Percentiles rank a stretch among this genome's conserved stretches.
Conservation (phyloP, 2,329 filamentous ascomycete genomes). For the Aspergillus aculeatus region DNA sequence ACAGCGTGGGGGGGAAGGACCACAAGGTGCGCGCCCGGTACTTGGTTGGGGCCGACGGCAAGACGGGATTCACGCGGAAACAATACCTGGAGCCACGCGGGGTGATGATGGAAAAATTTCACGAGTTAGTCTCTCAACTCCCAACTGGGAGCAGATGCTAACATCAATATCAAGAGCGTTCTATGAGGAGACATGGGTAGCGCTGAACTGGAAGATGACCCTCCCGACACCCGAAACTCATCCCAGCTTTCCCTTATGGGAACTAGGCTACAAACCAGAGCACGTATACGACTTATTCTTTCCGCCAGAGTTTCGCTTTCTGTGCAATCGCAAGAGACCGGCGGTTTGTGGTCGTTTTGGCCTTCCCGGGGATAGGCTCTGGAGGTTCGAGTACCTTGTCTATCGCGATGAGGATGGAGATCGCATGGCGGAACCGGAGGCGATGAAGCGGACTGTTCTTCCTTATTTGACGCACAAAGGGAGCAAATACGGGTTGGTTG, state of each 20-base stretch:
- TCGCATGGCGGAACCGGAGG: slow-evolving; percentile 32
- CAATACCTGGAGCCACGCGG: slow-evolving; percentile 46
- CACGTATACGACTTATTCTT: slow-evolving; percentile 52
- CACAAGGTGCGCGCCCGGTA: slow-evolving; percentile 25
- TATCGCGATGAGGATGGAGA: slow-evolving; percentile 29
- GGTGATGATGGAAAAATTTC: slow-evolving; percentile 36
- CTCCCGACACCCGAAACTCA: slow-evolving; percentile 48
- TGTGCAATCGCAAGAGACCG: slow-evolving; percentile 43
- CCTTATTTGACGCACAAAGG: slow-evolving; percentile 30
- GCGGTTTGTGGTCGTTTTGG: slow-evolving; percentile 50
- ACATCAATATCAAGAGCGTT: slow-evolving; percentile 9
- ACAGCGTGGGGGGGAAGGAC: slow-evolving; percentile 17
- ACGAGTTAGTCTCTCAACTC: slow-evolving; percentile 11
- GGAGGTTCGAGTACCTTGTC: slow-evolving; percentile 38
- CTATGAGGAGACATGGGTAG: slow-evolving; percentile 46
- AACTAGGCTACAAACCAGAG: slow-evolving; percentile 46
- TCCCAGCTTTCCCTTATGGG: slow-evolving; percentile 51
- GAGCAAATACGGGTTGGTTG: slow-evolving; percentile 13
- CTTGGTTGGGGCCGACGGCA: slow-evolving; percentile 50
- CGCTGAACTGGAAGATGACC: slow-evolving; percentile 47
- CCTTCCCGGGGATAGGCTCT: slow-evolving; percentile 40
- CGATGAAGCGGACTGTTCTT: slow-evolving; percentile 25
- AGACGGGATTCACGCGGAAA: slow-evolving; percentile 49
- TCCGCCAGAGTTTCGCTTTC: slow-evolving; percentile 47
- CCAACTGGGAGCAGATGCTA: too few relatives aligned